A percentile compares a stretch with the other conserved stretches of the same genome.
phyloP scores from a whole-genome alignment of 2,329 filamentous ascomycete genomes.

The Rasamsonia emersonii region DNA sequence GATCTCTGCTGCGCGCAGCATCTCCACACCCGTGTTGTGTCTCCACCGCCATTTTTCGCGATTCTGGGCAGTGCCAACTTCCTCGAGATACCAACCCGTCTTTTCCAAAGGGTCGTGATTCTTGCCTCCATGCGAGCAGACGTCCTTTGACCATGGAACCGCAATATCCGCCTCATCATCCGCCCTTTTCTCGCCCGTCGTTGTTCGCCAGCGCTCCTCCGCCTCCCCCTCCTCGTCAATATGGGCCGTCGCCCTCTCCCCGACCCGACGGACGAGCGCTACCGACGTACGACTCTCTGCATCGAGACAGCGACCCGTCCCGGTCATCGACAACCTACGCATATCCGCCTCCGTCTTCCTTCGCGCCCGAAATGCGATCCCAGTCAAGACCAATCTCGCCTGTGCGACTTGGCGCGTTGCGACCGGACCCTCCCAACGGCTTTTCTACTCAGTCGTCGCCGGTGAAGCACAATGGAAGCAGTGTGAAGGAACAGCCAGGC shows the following conservation, averaged over 20 bases:
- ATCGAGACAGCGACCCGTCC: slow-evolving; percentile 10
- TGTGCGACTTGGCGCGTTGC: slow-evolving; percentile 14
- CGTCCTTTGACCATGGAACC: slow-evolving; percentile 18
- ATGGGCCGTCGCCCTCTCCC: slow-evolving; percentile 11
- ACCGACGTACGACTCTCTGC: slow-evolving; percentile 13
- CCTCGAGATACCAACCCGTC: too few relatives aligned
- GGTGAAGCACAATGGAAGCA: slow-evolving; percentile 13
- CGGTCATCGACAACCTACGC: slow-evolving; percentile 4
- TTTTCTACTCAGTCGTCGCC: slow-evolving; percentile 15
- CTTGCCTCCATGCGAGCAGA: too few relatives aligned
- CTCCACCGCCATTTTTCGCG: too few relatives aligned
- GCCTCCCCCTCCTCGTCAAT: slow-evolving; percentile 17
- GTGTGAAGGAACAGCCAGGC: slow-evolving; percentile 12
- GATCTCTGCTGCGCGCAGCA: too few relatives aligned
- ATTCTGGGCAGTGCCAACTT: too few relatives aligned
- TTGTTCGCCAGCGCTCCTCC: slow-evolving; percentile 21
- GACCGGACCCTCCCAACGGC: slow-evolving; percentile 12
- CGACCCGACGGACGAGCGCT: slow-evolving; percentile 15
- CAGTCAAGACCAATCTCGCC: slow-evolving; percentile 9
- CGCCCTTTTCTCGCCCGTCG: slow-evolving; percentile 23
- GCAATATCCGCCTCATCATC: slow-evolving; percentile 18
- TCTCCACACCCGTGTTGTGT: too few relatives aligned
- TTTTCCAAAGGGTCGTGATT: too few relatives aligned
- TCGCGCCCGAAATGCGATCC: slow-evolving; percentile 7
- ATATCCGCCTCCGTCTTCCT: slow-evolving; percentile 8